Evolutionary conservation across 2,329 filamentous ascomycete species (phyloP), one percentile per base, ranked within the genome.

Genomic region (Calonectria pteridis): DNA sequence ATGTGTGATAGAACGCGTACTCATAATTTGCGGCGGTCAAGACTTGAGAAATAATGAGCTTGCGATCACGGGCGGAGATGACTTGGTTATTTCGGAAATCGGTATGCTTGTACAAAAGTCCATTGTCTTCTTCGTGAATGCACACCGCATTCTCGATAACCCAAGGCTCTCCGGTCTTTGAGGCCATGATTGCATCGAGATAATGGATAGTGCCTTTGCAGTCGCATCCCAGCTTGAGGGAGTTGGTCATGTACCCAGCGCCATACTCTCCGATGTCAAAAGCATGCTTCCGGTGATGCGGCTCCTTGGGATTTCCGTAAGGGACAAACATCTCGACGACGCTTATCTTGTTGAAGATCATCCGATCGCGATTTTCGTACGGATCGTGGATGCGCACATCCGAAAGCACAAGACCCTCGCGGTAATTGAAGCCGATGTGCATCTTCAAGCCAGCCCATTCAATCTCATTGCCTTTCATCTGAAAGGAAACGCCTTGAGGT

Each of bases 201-300:
- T 89, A 89, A 77, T 93, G 90, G 77, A 94, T 93, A 1, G 89
- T 88, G 11, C 93, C 93, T 0, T 94, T 87, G 77, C 93, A 93
- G 80, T 94, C 93, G 75, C 93, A 94, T 23, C 93, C 93, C 2
- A 94, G 87, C n/a, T 87, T 85, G 4, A 95, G 87, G 76, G 93
- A 93, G 81, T 94, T 94, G 14, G 91, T 91, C 67, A 88, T 90
- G 69, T 90, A 88, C 3, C 93, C 93, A n/a, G 91, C 89, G 10
- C 93, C 93, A 23, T 89, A 91, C 71, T 94, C 92, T 13, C 93
- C 93, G 74, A 94, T 90, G 77, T 94, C 93, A 77, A 95, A 94
- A 0, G 93, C 93, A 67, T 92, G 91, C 81, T 95, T 94, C 51
- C 92, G 88, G 67, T 93, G 91, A 80, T 90, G 94, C 0, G 92